Percentiles rank a stretch among this genome's conserved stretches.
Evolutionary conservation across 345 rosid species (phyloP).

Genomic region (Boechera stricta): DNA sequence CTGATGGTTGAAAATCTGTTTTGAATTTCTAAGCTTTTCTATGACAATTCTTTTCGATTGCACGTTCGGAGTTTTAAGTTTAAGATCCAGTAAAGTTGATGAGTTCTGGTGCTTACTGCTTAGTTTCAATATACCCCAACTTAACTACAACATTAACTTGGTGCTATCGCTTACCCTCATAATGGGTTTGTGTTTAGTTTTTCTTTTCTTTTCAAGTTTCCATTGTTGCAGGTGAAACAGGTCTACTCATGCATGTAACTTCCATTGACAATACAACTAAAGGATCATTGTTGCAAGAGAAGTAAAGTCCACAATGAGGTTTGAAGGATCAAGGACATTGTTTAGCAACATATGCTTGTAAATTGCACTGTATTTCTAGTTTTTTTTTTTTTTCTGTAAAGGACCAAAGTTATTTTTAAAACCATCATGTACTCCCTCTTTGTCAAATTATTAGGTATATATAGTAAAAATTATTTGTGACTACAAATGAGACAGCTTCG

Average conservation of each 20-base stretch:
- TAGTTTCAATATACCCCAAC: neutral
- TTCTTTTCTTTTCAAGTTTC: neutral
- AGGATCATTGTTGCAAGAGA: neutral
- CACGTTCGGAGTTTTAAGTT: neutral
- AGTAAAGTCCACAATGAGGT: neutral
- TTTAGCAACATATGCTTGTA: constrained; percentile 11
- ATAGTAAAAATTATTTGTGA: no score
- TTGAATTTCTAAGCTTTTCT: neutral
- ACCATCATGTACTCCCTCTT: neutral
- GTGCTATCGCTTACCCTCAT: neutral
- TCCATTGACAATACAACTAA: neutral
- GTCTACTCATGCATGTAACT: neutral
- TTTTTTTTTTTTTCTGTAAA: neutral
- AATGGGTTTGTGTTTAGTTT: constrained; percentile 20
- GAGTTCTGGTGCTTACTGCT: neutral
- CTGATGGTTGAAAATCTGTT: neutral
- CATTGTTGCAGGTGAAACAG: neutral
- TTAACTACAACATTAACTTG: neutral
- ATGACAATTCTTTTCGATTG: neutral
- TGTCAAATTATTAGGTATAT: neutral
- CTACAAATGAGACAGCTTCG: no score
- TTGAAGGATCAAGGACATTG: neutral
- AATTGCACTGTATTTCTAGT: neutral
- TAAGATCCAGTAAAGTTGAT: neutral
- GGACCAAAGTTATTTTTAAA: neutral